phyloP scores from a whole-genome alignment of 2,329 filamentous ascomycete species.

The Byssoonygena ceratinophila region DNA sequence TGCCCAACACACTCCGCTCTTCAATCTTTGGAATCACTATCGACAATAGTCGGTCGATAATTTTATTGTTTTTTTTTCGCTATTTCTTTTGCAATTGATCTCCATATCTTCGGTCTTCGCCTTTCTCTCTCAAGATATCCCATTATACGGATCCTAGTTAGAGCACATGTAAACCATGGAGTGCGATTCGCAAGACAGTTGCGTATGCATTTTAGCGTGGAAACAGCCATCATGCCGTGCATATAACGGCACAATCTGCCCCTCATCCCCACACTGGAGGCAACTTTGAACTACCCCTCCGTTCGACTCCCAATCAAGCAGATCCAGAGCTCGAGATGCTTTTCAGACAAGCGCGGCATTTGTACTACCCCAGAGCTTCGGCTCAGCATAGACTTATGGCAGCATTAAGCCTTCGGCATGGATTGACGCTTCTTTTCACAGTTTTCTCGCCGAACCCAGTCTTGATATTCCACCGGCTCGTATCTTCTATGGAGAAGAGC shows the following conservation, averaged over 20 bases:
- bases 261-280: neutral
- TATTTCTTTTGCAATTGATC: neutral
- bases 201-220: neutral
- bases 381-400: neutral
- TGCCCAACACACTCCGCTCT: slow-evolving; percentile 49
- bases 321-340: too few relatives aligned
- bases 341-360: neutral
- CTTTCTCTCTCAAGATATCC: too few relatives aligned
- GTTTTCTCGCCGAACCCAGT: neutral
- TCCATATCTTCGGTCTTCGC: slow-evolving; percentile 9
- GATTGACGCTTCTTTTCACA: neutral
- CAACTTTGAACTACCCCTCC: neutral
- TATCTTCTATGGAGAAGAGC: neutral
- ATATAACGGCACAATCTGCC: neutral
- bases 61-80: slow-evolving; percentile 23
- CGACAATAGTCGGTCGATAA: slow-evolving; percentile 39
- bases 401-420: neutral
- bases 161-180: too few relatives aligned
- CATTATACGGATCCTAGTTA: too few relatives aligned
- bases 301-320: too few relatives aligned
- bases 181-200: neutral
- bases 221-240: neutral
- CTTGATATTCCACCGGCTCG: neutral
- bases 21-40: slow-evolving; percentile 45
- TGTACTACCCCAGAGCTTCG: neutral